Evolutionary conservation across 2,329 filamentous ascomycete genomes (phyloP).

Genomic region (Acephala macrosclerotiorum): DNA sequence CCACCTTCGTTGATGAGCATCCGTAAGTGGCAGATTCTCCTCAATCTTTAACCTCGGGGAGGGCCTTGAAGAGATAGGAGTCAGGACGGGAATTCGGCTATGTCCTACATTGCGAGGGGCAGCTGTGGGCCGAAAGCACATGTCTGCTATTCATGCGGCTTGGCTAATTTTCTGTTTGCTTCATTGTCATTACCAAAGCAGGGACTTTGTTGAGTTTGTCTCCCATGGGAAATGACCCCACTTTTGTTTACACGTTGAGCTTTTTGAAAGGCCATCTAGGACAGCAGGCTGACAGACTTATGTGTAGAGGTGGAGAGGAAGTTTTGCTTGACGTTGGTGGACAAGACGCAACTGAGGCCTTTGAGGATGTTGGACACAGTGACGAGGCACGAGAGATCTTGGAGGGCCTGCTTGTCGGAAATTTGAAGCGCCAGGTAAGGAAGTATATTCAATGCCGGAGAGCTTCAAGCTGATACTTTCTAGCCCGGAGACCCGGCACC

Average conservation of each 20-base stretch:
- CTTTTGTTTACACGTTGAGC: constrained; percentile 15
- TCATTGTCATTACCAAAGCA: not conserved
- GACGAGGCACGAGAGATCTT: constrained; percentile 98
- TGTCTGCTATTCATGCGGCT: not conserved
- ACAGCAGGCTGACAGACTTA: constrained; percentile 15
- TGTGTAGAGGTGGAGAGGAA: constrained; percentile 90
- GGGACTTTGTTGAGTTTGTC: not conserved
- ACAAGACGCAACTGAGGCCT: constrained; percentile 96
- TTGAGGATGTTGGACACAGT: constrained; percentile 98
- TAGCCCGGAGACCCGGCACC: constrained; percentile 82
- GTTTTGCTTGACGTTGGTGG: constrained; percentile 95
- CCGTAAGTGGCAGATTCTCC: constrained; percentile 63
- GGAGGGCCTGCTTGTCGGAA: constrained; percentile 75
- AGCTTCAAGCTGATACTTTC: constrained; percentile 9
- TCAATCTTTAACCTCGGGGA: constrained; percentile 9
- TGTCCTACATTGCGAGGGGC: not conserved
- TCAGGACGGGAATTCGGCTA: not conserved
- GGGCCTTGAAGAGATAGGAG: not conserved
- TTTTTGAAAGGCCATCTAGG: not conserved
- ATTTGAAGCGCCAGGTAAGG: constrained; percentile 80
- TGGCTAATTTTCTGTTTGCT: not conserved
- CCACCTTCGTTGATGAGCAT: constrained; percentile 95
- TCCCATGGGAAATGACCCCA: constrained; percentile 17
- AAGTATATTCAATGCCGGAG: not conserved
- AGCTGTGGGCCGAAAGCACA: not conserved